These are phyloP conservation scores for Aspergillus floridensis DNA, from an alignment of 2,329 filamentous ascomycete species.

Conservation along the genomic window DNA sequence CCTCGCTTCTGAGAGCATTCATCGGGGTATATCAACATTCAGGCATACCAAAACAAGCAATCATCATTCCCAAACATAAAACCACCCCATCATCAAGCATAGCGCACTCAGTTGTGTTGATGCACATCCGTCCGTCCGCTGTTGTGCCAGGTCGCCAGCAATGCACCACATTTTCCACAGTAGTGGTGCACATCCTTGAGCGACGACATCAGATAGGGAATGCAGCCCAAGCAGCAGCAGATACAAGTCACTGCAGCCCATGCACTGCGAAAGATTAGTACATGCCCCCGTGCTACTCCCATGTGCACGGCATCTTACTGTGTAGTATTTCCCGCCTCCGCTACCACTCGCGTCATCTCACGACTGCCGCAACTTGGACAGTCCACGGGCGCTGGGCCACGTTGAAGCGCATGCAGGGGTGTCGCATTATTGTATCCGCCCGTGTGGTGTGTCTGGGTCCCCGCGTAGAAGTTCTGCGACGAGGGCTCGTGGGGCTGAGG, in stretches of 20 bases:
- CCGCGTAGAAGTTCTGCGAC: slow-evolving; percentile 3
- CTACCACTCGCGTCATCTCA: slow-evolving; percentile 26
- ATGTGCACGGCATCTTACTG: slow-evolving; percentile 24
- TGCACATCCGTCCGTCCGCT: slow-evolving; percentile 49
- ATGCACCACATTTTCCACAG: slow-evolving; percentile 46
- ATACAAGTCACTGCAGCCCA: slow-evolving; percentile 49
- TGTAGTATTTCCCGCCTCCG: slow-evolving; percentile 26
- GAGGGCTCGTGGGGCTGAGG: neutral
- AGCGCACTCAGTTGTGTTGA: slow-evolving; percentile 8
- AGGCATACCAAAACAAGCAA: too few relatives aligned
- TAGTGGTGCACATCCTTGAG: slow-evolving; percentile 51
- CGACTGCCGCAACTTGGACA: slow-evolving; percentile 48
- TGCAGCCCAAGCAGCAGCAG: slow-evolving; percentile 46
- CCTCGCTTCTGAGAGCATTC: too few relatives aligned
- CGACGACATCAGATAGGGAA: slow-evolving; percentile 49
- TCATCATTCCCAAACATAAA: neutral
- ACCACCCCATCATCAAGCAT: neutral
- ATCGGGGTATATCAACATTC: neutral
- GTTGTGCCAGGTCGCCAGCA: slow-evolving; percentile 50
- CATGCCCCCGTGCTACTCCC: neutral
- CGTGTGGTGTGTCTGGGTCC: slow-evolving; percentile 5
- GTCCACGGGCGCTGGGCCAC: slow-evolving; percentile 44
- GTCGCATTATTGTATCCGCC: slow-evolving; percentile 25
- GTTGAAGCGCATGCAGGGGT: slow-evolving; percentile 27
- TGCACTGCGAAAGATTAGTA: slow-evolving; percentile 31